Evolutionary conservation across 139 green algal species (phyloP), one percentile per base, ranked within the genome.

Genomic region (Diplosphaera chodatii): DNA sequence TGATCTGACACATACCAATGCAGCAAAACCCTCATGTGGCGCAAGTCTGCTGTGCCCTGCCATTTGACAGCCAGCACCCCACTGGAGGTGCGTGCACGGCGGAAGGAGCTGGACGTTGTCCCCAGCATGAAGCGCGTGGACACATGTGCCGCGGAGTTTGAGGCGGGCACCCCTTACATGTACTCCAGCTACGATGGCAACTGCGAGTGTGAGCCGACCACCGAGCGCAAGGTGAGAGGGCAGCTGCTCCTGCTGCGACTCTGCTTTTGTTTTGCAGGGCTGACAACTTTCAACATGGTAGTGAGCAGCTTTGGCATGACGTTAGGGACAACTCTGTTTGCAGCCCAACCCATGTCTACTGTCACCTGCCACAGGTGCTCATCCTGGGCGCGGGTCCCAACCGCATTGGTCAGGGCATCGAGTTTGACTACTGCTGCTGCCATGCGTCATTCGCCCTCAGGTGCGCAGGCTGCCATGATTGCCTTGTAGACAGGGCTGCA

Each of bases 341-440:
- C n/a, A n/a, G n/a, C n/a, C n/a, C n/a, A n/a, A n/a, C n/a, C n/a
- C n/a, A n/a, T n/a, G n/a, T n/a, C n/a, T n/a, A n/a, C n/a, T n/a
- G n/a, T n/a, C n/a, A n/a, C n/a, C n/a, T n/a, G n/a, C n/a, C n/a
- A 59, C 87, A 93, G 78, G 89, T 99, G 65, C 88, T 99, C 34
- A 99, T 99, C 74, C 87, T 99, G 48, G 96, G 96, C 16, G 96
- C 93, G n/a, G 96, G 96, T 2, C 96, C 96, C 72, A 99, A 99
- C 88, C 87, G 96, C 74, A 99, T 99, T 74, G 96, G 96, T 63
- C 96, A 99, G 87, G 96, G 96, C 68, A 99, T 99, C 68, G 96
- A 99, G 86, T 99, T 99, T 66, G 96, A 99, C 84, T 99, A 99
- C 90, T 99, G 96, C 92, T 99, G 96, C 87, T 99, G 95, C 83